phyloP scores from a whole-genome alignment of 148 eudicot genomes.

The Dysphania ambrosioides region DNA sequence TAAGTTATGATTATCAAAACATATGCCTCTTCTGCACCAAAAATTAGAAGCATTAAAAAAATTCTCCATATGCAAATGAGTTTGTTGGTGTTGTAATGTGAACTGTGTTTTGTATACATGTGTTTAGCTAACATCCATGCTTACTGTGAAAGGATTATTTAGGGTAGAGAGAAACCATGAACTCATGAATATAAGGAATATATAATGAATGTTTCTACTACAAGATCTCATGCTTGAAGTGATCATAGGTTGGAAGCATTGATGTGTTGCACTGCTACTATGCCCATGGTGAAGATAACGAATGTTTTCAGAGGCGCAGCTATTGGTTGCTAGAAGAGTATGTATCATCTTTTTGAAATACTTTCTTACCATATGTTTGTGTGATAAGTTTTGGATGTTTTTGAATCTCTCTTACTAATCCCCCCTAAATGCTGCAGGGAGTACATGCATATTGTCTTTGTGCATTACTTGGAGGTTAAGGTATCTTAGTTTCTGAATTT shows the following conservation, averaged over 20 bases:
- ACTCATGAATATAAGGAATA: neutral
- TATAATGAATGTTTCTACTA: neutral
- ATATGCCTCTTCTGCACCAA: neutral
- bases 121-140: neutral
- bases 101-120: neutral
- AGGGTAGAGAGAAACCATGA: neutral
- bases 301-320: conserved; percentile 58
- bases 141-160: neutral
- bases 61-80: too few relatives aligned
- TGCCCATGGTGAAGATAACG: conserved; percentile 66
- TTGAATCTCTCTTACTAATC: conserved; percentile 13
- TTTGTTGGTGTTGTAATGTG: too few relatives aligned
- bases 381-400: conserved; percentile 4
- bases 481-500: conserved; percentile 23
- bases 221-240: conserved; percentile 21
- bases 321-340: conserved; percentile 70
- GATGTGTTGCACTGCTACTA: conserved; percentile 63
- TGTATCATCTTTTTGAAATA: conserved; percentile 27
- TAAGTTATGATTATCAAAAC: neutral
- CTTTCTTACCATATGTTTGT: neutral
- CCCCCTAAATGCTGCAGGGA: conserved; percentile 42
- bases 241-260: conserved; percentile 55
- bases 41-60: too few relatives aligned
- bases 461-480: conserved; percentile 62
- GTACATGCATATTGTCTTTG: conserved; percentile 55